A percentile compares a stretch with the other conserved stretches of the same genome.
These are phyloP conservation scores for Sugiyamaella neomexicana DNA, from an alignment of 1,139 yeast species.

Conservation along the genomic window DNA sequence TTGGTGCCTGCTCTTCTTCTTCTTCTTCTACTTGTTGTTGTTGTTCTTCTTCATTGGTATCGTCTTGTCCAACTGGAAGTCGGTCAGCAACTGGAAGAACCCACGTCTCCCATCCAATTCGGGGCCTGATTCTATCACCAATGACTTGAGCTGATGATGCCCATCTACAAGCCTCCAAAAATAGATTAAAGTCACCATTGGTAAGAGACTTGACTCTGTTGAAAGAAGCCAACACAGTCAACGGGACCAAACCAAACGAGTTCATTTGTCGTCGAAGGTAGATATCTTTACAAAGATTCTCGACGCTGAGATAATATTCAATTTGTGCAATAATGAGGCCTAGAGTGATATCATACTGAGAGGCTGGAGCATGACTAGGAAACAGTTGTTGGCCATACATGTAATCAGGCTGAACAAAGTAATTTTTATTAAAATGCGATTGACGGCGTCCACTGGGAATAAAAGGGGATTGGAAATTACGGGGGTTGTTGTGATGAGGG, in stretches of 20 bases:
- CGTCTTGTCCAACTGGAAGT: constrained; percentile 44
- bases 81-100: constrained; percentile 52
- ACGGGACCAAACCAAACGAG: constrained; percentile 67
- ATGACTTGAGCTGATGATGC: constrained; percentile 49
- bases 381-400: constrained; percentile 29
- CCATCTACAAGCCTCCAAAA: constrained; percentile 49
- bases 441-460: constrained; percentile 22
- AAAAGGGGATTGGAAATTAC: constrained; percentile 16
- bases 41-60: constrained; percentile 25
- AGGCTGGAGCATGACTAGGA: constrained; percentile 25
- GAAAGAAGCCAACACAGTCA: constrained; percentile 64
- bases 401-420: constrained; percentile 27
- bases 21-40: constrained; percentile 13
- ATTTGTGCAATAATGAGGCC: constrained; percentile 52
- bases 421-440: constrained; percentile 30
- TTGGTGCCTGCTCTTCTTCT: constrained; percentile 32
- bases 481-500: constrained; percentile 15
- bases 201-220: constrained; percentile 67
- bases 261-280: constrained; percentile 80
- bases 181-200: constrained; percentile 49
- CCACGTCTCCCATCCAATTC: constrained; percentile 49
- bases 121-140: constrained; percentile 50
- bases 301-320: constrained; percentile 85
- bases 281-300: constrained; percentile 80
- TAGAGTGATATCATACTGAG: constrained; percentile 35